Conservation (phyloP, 306 rosid genomes). For the Ochetophila trinervis region DNA sequence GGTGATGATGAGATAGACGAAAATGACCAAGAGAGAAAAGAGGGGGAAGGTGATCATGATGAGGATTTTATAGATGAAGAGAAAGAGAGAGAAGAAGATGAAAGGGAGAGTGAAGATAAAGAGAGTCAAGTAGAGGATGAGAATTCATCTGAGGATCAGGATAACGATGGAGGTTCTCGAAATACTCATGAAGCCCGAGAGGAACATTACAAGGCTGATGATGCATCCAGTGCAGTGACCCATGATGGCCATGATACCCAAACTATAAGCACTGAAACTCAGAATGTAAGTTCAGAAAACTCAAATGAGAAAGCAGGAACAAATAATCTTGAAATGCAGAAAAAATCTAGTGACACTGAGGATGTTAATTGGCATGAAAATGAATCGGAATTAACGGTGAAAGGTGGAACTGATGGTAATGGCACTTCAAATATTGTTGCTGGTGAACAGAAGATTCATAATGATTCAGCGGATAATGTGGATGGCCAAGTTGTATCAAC, state of each 20-base stretch:
- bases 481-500: constrained; percentile 28
- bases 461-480: constrained; percentile 23
- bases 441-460: constrained; percentile 28
- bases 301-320: constrained; percentile 33
- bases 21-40: constrained; percentile 60
- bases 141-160: constrained; percentile 37
- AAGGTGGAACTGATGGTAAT: constrained; percentile 27
- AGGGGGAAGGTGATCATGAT: constrained; percentile 43
- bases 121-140: constrained; percentile 44
- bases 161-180: constrained; percentile 21
- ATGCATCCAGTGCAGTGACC: constrained; percentile 96
- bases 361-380: constrained; percentile 30
- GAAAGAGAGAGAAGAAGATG: constrained; percentile 57
- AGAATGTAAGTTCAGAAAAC: constrained; percentile 37
- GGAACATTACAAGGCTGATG: constrained; percentile 87
- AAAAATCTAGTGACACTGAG: constrained; percentile 20
- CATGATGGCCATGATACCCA: constrained; percentile 75
- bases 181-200: constrained; percentile 82
- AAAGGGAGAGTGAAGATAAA: constrained; percentile 40
- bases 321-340: constrained; percentile 33
- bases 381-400: constrained; percentile 35
- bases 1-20: constrained; percentile 78
- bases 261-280: constrained; percentile 35
- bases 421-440: constrained; percentile 31
- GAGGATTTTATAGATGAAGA: constrained; percentile 61